A percentile compares a stretch with the other conserved stretches of the same genome.
These are phyloP conservation scores for Trifolium fragiferum DNA, from an alignment of 306 rosid genomes.

Conservation along the genomic window DNA sequence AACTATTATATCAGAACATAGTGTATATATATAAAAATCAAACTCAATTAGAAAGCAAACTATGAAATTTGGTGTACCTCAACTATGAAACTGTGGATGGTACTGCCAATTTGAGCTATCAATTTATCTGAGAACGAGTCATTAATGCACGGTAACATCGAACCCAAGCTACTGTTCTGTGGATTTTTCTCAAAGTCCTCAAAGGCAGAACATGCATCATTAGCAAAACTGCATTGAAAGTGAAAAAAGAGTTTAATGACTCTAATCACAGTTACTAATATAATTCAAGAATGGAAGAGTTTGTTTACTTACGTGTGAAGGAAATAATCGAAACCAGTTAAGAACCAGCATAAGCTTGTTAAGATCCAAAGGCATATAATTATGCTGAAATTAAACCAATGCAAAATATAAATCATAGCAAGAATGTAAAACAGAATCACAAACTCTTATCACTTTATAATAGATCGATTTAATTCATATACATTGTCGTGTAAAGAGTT, in stretches of 20 bases:
- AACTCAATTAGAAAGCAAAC: conserved; percentile 34
- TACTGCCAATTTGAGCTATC: conserved; percentile 56
- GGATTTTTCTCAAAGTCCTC: conserved; percentile 56
- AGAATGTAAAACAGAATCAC: not conserved
- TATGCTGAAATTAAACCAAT: conserved; percentile 59
- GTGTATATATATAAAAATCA: not conserved
- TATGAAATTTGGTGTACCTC: conserved; percentile 46
- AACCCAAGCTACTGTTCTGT: conserved; percentile 60
- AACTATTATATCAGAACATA: conserved; percentile 5
- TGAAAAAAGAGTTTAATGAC: conserved; percentile 12
- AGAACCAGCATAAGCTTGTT: conserved; percentile 65
- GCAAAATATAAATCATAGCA: conserved; percentile 8
- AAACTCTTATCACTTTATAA: not conserved
- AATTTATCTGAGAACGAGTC: conserved; percentile 50
- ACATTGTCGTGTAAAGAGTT: too few species aligned
- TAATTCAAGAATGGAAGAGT: conserved; percentile 14
- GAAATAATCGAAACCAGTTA: conserved; percentile 75
- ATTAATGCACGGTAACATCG: conserved; percentile 67
- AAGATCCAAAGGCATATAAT: conserved; percentile 68
- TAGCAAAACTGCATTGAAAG: conserved; percentile 57
- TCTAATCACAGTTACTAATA: not conserved
- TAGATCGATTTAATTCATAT: too few species aligned
- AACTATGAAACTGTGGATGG: conserved; percentile 54
- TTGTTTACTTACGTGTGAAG: conserved; percentile 59
- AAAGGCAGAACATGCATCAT: conserved; percentile 71